Evolutionary conservation across 2,329 filamentous ascomycete species (phyloP).

Genomic region (Talaromyces sp.): DNA sequence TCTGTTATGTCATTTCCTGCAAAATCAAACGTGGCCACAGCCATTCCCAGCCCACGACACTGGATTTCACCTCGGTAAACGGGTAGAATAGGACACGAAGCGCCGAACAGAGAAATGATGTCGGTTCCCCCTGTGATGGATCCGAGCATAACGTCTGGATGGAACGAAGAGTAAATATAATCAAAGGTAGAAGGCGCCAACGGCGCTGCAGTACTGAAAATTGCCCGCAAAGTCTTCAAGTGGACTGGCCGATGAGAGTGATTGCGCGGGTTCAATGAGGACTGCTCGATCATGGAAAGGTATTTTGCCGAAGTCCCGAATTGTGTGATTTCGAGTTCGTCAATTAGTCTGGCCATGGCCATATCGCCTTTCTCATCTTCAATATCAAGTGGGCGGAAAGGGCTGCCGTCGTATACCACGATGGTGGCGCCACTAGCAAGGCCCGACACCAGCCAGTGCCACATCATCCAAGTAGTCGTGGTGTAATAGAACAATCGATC

Average conservation of each 20-base stretch:
- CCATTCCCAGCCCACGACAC: slow-evolving; percentile 72
- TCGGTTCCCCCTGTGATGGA: slow-evolving; percentile 96
- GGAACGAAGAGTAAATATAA: slow-evolving; percentile 83
- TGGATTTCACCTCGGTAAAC: slow-evolving; percentile 71
- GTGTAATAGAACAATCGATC: slow-evolving; percentile 89
- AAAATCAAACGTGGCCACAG: slow-evolving; percentile 54
- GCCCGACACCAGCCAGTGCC: slow-evolving; percentile 90
- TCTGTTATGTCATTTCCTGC: slow-evolving; percentile 53
- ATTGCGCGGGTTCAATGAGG: slow-evolving; percentile 54
- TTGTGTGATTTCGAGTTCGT: slow-evolving; percentile 76
- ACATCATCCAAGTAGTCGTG: slow-evolving; percentile 99
- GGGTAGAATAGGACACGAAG: slow-evolving; percentile 69
- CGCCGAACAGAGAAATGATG: slow-evolving; percentile 91
- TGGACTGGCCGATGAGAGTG: slow-evolving; percentile 39
- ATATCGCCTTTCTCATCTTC: slow-evolving; percentile 61
- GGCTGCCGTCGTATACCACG: slow-evolving; percentile 86
- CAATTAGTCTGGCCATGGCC: slow-evolving; percentile 75
- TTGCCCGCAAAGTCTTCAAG: slow-evolving; percentile 60
- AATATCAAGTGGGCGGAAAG: slow-evolving; percentile 63
- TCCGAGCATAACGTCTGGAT: slow-evolving; percentile 71
- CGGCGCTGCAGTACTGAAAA: slow-evolving; percentile 91
- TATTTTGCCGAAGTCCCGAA: slow-evolving; percentile 96
- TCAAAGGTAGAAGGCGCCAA: slow-evolving; percentile 87
- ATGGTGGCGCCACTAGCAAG: slow-evolving; percentile 77
- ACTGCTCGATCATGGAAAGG: slow-evolving; percentile 82